Percentiles rank a stretch among this genome's conserved stretches.
These are phyloP conservation scores for Malassezia caprae DNA, from an alignment of 1,284 basidiomycete species.

Conservation along the genomic window DNA sequence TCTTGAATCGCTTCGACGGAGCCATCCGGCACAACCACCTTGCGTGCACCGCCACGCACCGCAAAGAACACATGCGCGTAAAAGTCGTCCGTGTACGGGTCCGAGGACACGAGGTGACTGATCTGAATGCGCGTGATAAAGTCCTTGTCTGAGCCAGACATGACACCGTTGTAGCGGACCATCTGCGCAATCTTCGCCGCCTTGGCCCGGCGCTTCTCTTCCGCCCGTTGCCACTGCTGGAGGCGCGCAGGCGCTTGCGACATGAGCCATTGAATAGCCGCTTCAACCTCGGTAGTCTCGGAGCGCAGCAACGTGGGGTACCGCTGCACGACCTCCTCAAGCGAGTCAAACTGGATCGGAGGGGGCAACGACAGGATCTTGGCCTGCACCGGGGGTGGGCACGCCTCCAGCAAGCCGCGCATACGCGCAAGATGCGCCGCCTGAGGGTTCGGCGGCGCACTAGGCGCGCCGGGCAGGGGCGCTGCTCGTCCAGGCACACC, in stretches of 20 bases:
- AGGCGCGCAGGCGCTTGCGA: constrained; percentile 26
- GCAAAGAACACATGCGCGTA: constrained; percentile 93
- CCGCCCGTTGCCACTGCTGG: constrained; percentile 27
- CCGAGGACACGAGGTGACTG: constrained; percentile 73
- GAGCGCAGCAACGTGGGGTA: constrained; percentile 30
- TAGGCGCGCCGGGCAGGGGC: constrained; percentile 21
- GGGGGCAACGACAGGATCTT: constrained; percentile 39
- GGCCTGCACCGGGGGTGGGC: constrained; percentile 35
- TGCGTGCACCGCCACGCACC: constrained; percentile 55
- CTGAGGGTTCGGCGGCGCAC: constrained; percentile 20
- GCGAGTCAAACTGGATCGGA: constrained; percentile 42
- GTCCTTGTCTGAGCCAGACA: constrained; percentile 98
- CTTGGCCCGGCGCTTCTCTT: constrained; percentile 30
- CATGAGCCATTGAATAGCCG: constrained; percentile 33
- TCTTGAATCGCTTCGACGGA: constrained; percentile 16
- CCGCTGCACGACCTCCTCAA: constrained; percentile 32
- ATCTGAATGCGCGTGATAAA: constrained; percentile 99
- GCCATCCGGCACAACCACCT: constrained; percentile 7
- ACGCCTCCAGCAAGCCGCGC: constrained; percentile 36
- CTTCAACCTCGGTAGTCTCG: constrained; percentile 23
- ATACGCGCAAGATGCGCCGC: constrained; percentile 40
- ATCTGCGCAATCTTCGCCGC: constrained; percentile 51
- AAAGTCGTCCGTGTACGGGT: constrained; percentile 95
- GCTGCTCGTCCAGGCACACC: background rate
- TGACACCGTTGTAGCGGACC: constrained; percentile 92